These are phyloP conservation scores for Phaeosphaeriaceae sp. DNA, from an alignment of 2,329 filamentous ascomycete genomes.

Conservation along the genomic window DNA sequence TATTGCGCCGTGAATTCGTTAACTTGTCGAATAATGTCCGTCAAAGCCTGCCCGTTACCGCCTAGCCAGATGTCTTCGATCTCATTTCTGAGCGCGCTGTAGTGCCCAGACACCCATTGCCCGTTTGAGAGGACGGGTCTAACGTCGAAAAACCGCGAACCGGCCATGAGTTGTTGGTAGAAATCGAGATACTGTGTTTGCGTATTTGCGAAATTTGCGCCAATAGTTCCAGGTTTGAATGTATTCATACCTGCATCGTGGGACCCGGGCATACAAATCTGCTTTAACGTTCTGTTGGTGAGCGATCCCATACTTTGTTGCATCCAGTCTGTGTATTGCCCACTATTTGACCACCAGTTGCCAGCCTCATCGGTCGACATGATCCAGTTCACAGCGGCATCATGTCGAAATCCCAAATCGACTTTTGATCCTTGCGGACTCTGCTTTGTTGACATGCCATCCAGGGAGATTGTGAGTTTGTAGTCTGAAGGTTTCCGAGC, in stretches of 20 bases:
- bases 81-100: constrained; percentile 42
- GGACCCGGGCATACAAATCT: constrained; percentile 57
- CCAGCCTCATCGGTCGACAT: constrained; percentile 45
- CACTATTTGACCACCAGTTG: constrained; percentile 46
- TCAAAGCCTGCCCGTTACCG: constrained; percentile 54
- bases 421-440: constrained; percentile 40
- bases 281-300: constrained; percentile 51
- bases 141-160: constrained; percentile 58
- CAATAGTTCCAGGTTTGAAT: constrained; percentile 48
- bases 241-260: constrained; percentile 59
- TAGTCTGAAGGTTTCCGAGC: constrained; percentile 40
- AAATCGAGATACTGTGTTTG: constrained; percentile 56
- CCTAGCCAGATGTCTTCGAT: constrained; percentile 50
- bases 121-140: constrained; percentile 51
- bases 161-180: constrained; percentile 54
- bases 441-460: constrained; percentile 39
- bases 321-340: constrained; percentile 50
- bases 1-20: constrained; percentile 55
- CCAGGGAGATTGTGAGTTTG: constrained; percentile 39
- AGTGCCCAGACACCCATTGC: constrained; percentile 53
- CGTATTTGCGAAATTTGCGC: constrained; percentile 51
- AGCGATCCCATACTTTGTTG: constrained; percentile 47
- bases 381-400: constrained; percentile 47
- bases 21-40: constrained; percentile 53
- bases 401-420: constrained; percentile 44